Base-by-base conservation (phyloP, 352 stramenopile genomes). In the Phytophthora colocasiae region DNA sequence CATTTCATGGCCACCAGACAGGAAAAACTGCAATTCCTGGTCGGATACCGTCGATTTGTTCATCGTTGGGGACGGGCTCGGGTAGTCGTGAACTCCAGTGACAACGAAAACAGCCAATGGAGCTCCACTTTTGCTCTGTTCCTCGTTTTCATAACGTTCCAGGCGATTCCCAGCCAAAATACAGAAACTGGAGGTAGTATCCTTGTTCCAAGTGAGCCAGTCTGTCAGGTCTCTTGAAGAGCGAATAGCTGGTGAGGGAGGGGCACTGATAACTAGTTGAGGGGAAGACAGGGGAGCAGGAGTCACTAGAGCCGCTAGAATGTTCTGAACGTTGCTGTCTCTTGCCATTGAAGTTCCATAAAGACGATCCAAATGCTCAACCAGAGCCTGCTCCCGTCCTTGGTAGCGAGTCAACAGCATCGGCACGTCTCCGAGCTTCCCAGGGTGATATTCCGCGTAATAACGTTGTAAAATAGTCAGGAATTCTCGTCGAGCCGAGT, bases 341-440 rank as follows among this genome's bases (percentile, higher is more conserved):
- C 69, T 61, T 4, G 56, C 51, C 26, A 94, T 51, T 4, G 34
- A 43, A 0, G 86, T 90, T 8, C 76, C 75, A 52, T 93, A 90
- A 29, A 94, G 87, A 6, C 77, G 77, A 59, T 94, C 84, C 10
- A 94, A 59, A 34, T 92, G 84, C 12, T 80, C 71, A 0, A 93
- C 48, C 1, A 94, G 65, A 2, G 80, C 71, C 12, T 66, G 58
- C 58, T 94, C 85, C 11, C 84, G 75, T 4, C 67, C 59, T 31
- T 69, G 63, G 54, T 89, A 90, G 40, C 77, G 71, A 3, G 84
- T 69, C 0, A 87, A 6, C 14, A 87, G 66, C 72, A 90, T 87
- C 0, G 60, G 69, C 0, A 93, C 83, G 24, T 91, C 83, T 3
- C 81, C 66, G 3, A 80, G 55, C 63, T 94, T 94, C 19, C 66